A percentile compares a stretch with the other conserved stretches of the same genome.
These are phyloP conservation scores for Suillus paluster DNA, from an alignment of 768 basidiomycete genomes.

Conservation along the genomic window DNA sequence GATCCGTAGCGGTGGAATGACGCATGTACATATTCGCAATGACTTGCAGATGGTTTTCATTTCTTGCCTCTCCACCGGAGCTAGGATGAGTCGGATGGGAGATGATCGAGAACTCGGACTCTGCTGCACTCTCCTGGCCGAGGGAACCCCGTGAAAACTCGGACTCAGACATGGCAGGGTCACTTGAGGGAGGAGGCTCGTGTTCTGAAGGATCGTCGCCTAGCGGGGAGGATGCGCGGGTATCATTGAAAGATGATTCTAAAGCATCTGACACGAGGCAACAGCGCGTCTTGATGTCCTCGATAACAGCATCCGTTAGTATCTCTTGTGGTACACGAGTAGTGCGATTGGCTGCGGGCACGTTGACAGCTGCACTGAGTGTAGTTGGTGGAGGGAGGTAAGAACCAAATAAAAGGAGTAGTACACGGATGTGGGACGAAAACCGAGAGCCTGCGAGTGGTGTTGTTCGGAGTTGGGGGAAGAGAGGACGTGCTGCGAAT, in stretches of 20 bases:
- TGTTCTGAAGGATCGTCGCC: constrained; percentile 41
- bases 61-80: constrained; percentile 19
- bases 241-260: constrained; percentile 39
- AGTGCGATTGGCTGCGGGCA: constrained; percentile 64
- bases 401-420: constrained; percentile 81
- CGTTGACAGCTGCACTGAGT: constrained; percentile 64
- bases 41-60: constrained; percentile 51
- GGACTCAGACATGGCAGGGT: constrained; percentile 68
- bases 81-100: constrained; percentile 45
- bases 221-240: constrained; percentile 36
- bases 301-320: constrained; percentile 78
- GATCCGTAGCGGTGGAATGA: constrained; percentile 77
- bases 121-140: constrained; percentile 53
- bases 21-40: constrained; percentile 73
- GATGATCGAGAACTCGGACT: constrained; percentile 62
- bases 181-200: constrained; percentile 52
- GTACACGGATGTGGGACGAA: constrained; percentile 76
- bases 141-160: constrained; percentile 61
- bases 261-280: constrained; percentile 83
- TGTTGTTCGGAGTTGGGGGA: constrained; percentile 79
- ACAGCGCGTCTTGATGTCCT: constrained; percentile 88
- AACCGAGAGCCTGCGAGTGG: constrained; percentile 87
- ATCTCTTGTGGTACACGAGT: constrained; percentile 78
- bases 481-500: constrained; percentile 87
- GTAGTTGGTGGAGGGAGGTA: constrained; percentile 84